Conservation (phyloP, 163 green algal genomes). For the Trebouxiophyceae sp. region DNA sequence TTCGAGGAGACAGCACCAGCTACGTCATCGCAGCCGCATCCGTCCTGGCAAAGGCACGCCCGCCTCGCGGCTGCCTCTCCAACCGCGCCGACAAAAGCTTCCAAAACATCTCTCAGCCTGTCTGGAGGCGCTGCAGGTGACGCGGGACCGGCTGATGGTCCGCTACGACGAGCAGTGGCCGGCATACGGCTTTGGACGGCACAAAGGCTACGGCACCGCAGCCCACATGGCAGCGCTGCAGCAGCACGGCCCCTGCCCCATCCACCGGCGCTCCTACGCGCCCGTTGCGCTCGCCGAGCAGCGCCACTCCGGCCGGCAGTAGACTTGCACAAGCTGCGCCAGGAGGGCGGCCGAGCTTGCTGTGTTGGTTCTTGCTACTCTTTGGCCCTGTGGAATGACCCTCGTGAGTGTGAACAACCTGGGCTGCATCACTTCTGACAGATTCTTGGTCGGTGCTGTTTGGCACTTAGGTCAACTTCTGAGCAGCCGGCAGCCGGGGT, state of each 20-base stretch:
- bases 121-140: constrained; percentile 47
- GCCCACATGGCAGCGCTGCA: constrained; percentile 65
- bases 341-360: too few relatives aligned
- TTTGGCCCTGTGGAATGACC: too few relatives aligned
- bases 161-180: constrained; percentile 60
- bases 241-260: constrained; percentile 57
- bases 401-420: too few relatives aligned
- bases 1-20: constrained; percentile 70
- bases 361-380: too few relatives aligned
- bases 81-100: neutral
- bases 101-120: neutral
- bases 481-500: too few relatives aligned
- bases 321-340: too few relatives aligned
- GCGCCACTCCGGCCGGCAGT: too few relatives aligned
- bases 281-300: neutral
- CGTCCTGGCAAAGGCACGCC: constrained; percentile 48
- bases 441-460: too few relatives aligned
- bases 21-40: constrained; percentile 79
- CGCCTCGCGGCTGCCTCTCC: neutral
- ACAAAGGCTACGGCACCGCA: constrained; percentile 49
- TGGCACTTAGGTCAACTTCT: too few relatives aligned
- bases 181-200: constrained; percentile 69
- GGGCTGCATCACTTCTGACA: too few relatives aligned
- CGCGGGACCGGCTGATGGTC: constrained; percentile 82
- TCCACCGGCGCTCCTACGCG: constrained; percentile 44